These are phyloP conservation scores for Microcyclosporella mali DNA, from an alignment of 2,329 filamentous ascomycete genomes.

Conservation along the genomic window DNA sequence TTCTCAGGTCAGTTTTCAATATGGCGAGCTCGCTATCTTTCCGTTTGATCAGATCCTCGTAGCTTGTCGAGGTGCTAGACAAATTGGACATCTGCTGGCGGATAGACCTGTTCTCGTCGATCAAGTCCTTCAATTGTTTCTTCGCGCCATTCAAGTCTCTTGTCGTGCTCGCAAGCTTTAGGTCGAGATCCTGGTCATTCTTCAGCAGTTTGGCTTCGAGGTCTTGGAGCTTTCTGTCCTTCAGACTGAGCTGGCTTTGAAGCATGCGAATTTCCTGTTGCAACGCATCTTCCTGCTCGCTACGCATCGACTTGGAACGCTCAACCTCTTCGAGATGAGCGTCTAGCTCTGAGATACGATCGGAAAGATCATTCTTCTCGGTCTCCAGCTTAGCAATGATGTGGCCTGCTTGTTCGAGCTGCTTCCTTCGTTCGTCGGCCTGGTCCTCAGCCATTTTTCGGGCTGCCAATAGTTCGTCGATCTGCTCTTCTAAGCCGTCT, in stretches of 20 bases:
- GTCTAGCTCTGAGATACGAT: conserved; percentile 64
- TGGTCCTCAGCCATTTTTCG: conserved; percentile 86
- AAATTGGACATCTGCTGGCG: conserved; percentile 81
- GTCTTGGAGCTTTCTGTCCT: conserved; percentile 84
- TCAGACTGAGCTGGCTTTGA: conserved; percentile 79
- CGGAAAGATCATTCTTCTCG: conserved; percentile 71
- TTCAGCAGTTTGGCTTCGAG: conserved; percentile 77
- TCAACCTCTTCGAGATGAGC: conserved; percentile 64
- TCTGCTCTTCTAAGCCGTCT: conserved; percentile 84
- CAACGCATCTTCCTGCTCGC: conserved; percentile 67
- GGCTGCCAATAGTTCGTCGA: conserved; percentile 79
- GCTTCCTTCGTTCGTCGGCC: conserved; percentile 67
- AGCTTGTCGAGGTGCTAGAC: conserved; percentile 86
- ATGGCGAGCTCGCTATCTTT: conserved; percentile 91
- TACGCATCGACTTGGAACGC: conserved; percentile 63
- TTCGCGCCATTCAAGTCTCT: conserved; percentile 74
- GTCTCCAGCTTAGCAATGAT: conserved; percentile 80
- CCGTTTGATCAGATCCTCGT: conserved; percentile 84
- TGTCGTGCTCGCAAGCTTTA: conserved; percentile 70
- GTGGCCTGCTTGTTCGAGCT: conserved; percentile 84
- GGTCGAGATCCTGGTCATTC: conserved; percentile 79
- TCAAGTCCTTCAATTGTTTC: conserved; percentile 67
- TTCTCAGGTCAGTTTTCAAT: conserved; percentile 76
- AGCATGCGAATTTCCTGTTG: conserved; percentile 84
- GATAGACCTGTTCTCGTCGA: conserved; percentile 73